Percentiles rank a stretch among this genome's conserved stretches.
Conservation (phyloP, 2,329 filamentous ascomycete genomes). For the Colletotrichum graminicola region DNA sequence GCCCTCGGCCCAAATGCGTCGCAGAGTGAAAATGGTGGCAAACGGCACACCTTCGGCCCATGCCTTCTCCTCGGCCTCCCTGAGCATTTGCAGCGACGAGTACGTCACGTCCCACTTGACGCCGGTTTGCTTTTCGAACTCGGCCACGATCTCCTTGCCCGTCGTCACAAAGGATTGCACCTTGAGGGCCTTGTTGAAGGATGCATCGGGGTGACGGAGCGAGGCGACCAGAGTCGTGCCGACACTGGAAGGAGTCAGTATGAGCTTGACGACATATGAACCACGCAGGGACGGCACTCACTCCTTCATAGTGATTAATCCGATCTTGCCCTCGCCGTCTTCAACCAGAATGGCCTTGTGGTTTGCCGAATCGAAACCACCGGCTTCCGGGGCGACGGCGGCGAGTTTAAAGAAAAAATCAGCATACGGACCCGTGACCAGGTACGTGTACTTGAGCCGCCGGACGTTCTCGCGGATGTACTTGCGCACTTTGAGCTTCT, state of each 20-base stretch:
- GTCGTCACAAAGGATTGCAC: slow-evolving; percentile 80
- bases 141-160: slow-evolving; percentile 71
- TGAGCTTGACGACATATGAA: no score
- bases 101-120: slow-evolving; percentile 66
- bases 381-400: slow-evolving; percentile 56
- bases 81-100: slow-evolving; percentile 66
- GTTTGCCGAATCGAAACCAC: slow-evolving; percentile 69
- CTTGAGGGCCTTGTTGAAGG: slow-evolving; percentile 69
- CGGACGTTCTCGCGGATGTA: slow-evolving; percentile 66
- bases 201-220: slow-evolving; percentile 66
- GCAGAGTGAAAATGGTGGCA: slow-evolving; percentile 70
- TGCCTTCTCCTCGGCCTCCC: slow-evolving; percentile 67
- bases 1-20: slow-evolving; percentile 79
- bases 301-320: slow-evolving; percentile 80
- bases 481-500: slow-evolving; percentile 76
- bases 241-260: slow-evolving; percentile 60
- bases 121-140: slow-evolving; percentile 76
- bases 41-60: slow-evolving; percentile 66
- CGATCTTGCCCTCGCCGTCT: slow-evolving; percentile 71
- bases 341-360: slow-evolving; percentile 73
- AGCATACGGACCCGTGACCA: slow-evolving; percentile 78
- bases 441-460: slow-evolving; percentile 71
- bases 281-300: slow-evolving; percentile 53
- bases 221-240: slow-evolving; percentile 75
- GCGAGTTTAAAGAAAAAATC: slow-evolving; percentile 69